These are phyloP conservation scores for Coemansia umbellata DNA, from an alignment of 192 early-diverging fungal genomes.

Conservation along the genomic window DNA sequence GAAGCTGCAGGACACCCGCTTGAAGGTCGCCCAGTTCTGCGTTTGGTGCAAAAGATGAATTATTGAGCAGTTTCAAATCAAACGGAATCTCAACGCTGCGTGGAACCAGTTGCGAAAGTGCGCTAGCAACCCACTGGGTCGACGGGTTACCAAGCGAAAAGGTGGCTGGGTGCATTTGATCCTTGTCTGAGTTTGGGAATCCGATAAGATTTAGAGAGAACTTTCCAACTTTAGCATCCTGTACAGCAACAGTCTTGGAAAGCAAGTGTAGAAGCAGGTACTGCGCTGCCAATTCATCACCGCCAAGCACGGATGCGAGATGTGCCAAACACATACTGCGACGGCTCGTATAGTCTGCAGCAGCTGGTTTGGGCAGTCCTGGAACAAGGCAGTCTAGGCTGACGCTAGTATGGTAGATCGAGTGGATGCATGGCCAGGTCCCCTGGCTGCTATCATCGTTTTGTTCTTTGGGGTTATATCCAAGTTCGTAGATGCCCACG, in stretches of 20 bases:
- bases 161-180: background rate
- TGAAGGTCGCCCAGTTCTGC: conserved; percentile 54
- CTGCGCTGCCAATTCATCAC: conserved; percentile 64
- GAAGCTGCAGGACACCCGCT: conserved; percentile 64
- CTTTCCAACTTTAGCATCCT: conserved; percentile 62
- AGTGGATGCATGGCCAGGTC: conserved; percentile 46
- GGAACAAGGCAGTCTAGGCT: conserved; percentile 7
- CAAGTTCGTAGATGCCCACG: conserved; percentile 56
- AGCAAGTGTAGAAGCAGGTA: conserved; percentile 66
- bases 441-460: conserved; percentile 3
- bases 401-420: conserved; percentile 25
- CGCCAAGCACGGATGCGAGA: conserved; percentile 57
- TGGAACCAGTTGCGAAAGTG: conserved; percentile 53
- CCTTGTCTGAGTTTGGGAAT: conserved; percentile 18
- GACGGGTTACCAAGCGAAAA: conserved; percentile 31
- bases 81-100: conserved; percentile 60
- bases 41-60: conserved; percentile 54
- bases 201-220: conserved; percentile 65
- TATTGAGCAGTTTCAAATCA: conserved; percentile 59
- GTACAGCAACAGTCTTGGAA: conserved; percentile 47
- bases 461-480: conserved; percentile 16
- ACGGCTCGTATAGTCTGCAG: conserved; percentile 10
- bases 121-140: conserved; percentile 26
- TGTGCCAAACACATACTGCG: conserved; percentile 39
- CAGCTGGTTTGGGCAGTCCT: background rate